Evolutionary conservation across 1,139 yeast species (phyloP).

Genomic region (Lodderomyces parapsilosis): DNA sequence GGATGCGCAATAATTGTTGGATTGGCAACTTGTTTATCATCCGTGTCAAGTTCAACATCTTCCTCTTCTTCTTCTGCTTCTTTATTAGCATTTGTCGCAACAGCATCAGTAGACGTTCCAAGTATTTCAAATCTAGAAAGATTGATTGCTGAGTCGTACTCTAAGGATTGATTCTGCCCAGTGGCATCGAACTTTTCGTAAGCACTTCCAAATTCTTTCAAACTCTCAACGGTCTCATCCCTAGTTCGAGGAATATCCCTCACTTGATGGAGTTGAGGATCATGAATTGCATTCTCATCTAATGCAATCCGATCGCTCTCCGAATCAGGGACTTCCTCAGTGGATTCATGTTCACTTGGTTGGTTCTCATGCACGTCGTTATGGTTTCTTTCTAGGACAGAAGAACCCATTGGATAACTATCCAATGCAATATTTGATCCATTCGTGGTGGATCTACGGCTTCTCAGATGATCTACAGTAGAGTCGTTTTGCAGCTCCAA

Average conservation of each 20-base stretch:
- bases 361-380: background rate
- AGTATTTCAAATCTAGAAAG: background rate
- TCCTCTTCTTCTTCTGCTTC: background rate
- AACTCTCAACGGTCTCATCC: background rate
- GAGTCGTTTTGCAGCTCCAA: background rate
- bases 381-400: background rate
- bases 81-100: background rate
- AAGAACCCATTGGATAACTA: slow-evolving; percentile 15
- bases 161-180: background rate
- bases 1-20: slow-evolving; percentile 1
- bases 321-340: background rate
- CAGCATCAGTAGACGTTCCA: background rate
- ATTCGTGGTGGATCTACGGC: slow-evolving; percentile 2
- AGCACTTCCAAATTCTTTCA: background rate
- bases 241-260: background rate
- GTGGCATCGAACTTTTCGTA: background rate
- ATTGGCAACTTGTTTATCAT: background rate
- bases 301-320: background rate
- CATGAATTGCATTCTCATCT: background rate
- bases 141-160: background rate
- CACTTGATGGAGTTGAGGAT: background rate
- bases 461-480: background rate
- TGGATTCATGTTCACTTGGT: background rate
- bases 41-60: background rate
- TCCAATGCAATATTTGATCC: slow-evolving; percentile 15